A percentile compares a stretch with the other conserved stretches of the same genome.
These are phyloP conservation scores for Pharnaceum exiguum DNA, from an alignment of 148 eudicot species.

Conservation along the genomic window DNA sequence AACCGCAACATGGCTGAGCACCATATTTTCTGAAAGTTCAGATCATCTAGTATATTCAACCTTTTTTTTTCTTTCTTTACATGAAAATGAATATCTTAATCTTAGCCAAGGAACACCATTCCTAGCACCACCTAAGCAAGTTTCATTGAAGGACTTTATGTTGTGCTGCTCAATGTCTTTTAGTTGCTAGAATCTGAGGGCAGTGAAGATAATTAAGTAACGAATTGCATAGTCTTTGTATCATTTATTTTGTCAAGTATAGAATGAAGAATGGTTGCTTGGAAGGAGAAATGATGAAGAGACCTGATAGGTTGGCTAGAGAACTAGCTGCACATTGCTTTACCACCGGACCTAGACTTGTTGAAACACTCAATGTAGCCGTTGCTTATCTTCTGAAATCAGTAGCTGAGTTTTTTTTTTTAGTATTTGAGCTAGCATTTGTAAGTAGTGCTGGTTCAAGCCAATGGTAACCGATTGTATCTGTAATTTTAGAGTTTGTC, in stretches of 20 bases:
- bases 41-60: no score
- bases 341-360: slow-evolving; percentile 76
- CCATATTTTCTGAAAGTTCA: no score
- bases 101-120: not conserved
- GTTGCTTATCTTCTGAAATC: slow-evolving; percentile 61
- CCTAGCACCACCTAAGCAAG: not conserved
- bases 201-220: no score
- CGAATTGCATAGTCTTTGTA: no score
- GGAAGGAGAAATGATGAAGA: slow-evolving; percentile 65
- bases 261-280: no score
- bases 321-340: slow-evolving; percentile 59
- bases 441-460: slow-evolving; percentile 88
- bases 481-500: not conserved
- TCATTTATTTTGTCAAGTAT: no score
- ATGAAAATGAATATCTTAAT: no score
- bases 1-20: no score
- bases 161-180: not conserved
- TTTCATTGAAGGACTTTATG: not conserved
- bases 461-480: slow-evolving; percentile 53
- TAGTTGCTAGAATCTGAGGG: slow-evolving; percentile 64
- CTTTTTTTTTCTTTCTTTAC: no score
- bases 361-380: slow-evolving; percentile 66
- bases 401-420: no score
- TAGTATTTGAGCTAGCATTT: slow-evolving; percentile 84
- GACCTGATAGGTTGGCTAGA: slow-evolving; percentile 69